These are phyloP conservation scores for Tulasnella sp. DNA, from an alignment of 768 basidiomycete species.

Conservation along the genomic window DNA sequence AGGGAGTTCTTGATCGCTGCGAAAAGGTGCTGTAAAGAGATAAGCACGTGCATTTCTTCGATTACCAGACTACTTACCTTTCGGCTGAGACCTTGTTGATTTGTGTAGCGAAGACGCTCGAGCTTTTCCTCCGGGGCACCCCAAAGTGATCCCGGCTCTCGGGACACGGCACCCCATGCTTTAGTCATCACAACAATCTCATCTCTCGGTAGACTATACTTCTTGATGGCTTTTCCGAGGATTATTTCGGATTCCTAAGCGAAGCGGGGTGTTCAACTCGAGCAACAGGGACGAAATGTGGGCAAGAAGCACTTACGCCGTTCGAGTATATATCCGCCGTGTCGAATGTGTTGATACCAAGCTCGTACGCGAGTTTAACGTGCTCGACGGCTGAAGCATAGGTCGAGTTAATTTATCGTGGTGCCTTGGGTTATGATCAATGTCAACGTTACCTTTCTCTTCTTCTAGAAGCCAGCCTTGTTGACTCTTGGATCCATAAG, in stretches of 20 bases:
- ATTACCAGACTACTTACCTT: background rate
- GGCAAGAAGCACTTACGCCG: background rate
- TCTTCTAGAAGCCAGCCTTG: background rate
- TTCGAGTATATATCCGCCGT: background rate
- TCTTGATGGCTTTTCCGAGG: background rate
- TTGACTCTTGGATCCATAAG: background rate
- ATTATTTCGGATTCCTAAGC: background rate
- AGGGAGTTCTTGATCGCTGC: constrained; percentile 38
- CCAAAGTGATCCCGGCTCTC: background rate
- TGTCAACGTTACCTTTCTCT: background rate
- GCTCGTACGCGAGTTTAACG: background rate
- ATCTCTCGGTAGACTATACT: background rate
- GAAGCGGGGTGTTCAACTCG: too few species aligned
- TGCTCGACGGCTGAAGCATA: background rate
- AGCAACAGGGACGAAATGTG: background rate
- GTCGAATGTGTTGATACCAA: background rate
- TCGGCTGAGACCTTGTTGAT: background rate
- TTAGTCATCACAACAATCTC: background rate
- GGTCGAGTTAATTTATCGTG: background rate
- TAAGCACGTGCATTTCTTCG: background rate
- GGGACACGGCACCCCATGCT: background rate
- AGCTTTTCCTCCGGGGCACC: background rate
- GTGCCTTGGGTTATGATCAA: too few species aligned
- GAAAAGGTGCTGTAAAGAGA: constrained; percentile 39
- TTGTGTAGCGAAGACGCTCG: background rate